phyloP scores from a whole-genome alignment of 805 yeast species.

The Saturnispora gosingensis region DNA sequence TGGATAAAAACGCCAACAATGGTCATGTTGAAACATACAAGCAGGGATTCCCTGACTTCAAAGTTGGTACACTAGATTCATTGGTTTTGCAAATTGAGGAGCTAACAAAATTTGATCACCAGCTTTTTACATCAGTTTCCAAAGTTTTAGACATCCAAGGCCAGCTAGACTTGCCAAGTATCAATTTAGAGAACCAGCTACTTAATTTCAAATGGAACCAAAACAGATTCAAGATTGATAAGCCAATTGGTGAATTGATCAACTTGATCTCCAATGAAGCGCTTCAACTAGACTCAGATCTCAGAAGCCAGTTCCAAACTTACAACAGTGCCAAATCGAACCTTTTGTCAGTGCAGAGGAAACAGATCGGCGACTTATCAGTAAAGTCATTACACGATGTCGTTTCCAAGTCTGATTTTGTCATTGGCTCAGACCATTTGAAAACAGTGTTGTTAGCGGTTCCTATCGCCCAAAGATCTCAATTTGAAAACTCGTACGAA shows the following conservation, averaged over 20 bases:
- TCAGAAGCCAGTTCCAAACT: slow-evolving; percentile 60
- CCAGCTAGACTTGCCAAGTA: slow-evolving; percentile 25
- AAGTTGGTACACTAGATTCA: slow-evolving; percentile 90
- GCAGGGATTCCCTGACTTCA: slow-evolving; percentile 70
- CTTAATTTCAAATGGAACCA: slow-evolving; percentile 71
- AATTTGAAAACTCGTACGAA: slow-evolving; percentile 67
- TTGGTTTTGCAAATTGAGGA: slow-evolving; percentile 89
- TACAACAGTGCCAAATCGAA: slow-evolving; percentile 80
- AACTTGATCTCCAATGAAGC: slow-evolving; percentile 67
- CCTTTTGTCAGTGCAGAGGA: slow-evolving; percentile 81
- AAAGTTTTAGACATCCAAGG: slow-evolving; percentile 71
- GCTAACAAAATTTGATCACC: slow-evolving; percentile 70
- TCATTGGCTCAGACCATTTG: slow-evolving; percentile 76
- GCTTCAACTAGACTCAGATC: slow-evolving; percentile 73
- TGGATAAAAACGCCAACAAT: slow-evolving; percentile 44
- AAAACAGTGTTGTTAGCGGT: slow-evolving; percentile 83
- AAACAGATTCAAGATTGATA: slow-evolving; percentile 77
- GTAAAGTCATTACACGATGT: slow-evolving; percentile 85
- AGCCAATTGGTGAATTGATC: slow-evolving; percentile 69
- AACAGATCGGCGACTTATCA: slow-evolving; percentile 86
- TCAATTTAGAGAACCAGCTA: slow-evolving; percentile 3
- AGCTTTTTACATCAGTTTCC: slow-evolving; percentile 54
- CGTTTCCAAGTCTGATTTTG: slow-evolving; percentile 76
- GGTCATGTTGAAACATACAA: slow-evolving; percentile 51
- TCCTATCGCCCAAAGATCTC: slow-evolving; percentile 53